phyloP scores from a whole-genome alignment of 805 yeast genomes.

The Sugiyamaella qingdaonensis region DNA sequence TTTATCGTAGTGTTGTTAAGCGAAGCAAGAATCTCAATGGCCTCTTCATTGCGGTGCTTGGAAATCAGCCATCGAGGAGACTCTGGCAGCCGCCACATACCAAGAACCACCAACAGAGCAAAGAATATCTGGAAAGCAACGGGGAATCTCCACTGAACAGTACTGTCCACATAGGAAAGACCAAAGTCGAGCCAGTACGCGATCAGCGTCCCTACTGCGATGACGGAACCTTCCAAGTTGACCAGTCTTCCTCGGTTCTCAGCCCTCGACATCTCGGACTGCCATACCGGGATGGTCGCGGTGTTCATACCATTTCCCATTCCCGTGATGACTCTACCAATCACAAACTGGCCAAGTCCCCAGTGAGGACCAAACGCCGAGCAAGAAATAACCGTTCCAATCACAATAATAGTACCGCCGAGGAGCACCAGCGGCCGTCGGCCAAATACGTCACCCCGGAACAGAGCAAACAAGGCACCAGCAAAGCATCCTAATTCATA shows the following conservation, averaged over 20 bases:
- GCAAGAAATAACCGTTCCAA: constrained; percentile 64
- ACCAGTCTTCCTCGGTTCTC: constrained; percentile 66
- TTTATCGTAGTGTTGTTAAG: constrained; percentile 26
- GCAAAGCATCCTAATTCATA: constrained; percentile 74
- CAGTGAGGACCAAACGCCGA: constrained; percentile 28
- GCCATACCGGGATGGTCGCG: constrained; percentile 82
- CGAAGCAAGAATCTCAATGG: constrained; percentile 48
- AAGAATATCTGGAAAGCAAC: constrained; percentile 63
- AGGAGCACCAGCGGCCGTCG: constrained; percentile 58
- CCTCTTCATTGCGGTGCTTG: constrained; percentile 50
- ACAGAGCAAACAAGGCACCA: constrained; percentile 63
- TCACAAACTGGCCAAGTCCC: constrained; percentile 62
- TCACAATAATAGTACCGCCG: constrained; percentile 52
- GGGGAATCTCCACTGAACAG: constrained; percentile 72
- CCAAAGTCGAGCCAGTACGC: constrained; percentile 60
- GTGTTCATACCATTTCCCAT: constrained; percentile 74
- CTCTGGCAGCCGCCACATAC: constrained; percentile 70
- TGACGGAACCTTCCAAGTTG: constrained; percentile 65
- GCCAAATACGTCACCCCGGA: constrained; percentile 59
- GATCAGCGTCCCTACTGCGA: constrained; percentile 70
- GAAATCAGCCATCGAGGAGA: constrained; percentile 80
- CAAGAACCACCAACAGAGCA: constrained; percentile 47
- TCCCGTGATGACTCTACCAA: constrained; percentile 71
- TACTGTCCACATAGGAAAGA: constrained; percentile 47
- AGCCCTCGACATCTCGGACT: constrained; percentile 67